Percentiles rank a stretch among this genome's conserved stretches.
Conservation (phyloP, 805 yeast species). For the Wickerhamomyces subpelliculosus region DNA sequence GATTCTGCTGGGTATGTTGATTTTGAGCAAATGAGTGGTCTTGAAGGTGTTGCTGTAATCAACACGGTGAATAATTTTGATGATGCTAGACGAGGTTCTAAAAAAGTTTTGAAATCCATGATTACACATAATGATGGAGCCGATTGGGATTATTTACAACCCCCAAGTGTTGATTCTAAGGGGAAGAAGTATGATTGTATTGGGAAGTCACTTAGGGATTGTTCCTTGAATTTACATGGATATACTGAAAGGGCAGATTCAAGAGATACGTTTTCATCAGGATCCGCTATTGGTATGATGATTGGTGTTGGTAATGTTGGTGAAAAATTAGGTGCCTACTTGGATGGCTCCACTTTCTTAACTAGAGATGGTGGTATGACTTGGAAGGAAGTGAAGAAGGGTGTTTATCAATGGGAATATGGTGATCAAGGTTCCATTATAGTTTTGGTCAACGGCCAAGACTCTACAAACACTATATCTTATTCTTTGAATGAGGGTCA, state of each 20-base stretch:
- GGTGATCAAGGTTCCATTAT: constrained; percentile 92
- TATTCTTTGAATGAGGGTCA: constrained; percentile 79
- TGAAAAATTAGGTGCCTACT: constrained; percentile 36
- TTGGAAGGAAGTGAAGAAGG: constrained; percentile 76
- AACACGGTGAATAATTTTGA: constrained; percentile 59
- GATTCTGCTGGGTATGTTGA: constrained; percentile 73
- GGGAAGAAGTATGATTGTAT: constrained; percentile 52
- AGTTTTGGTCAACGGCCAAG: constrained; percentile 57
- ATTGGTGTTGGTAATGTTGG: constrained; percentile 96
- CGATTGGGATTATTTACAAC: constrained; percentile 65
- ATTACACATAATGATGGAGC: constrained; percentile 91
- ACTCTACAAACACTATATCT: constrained; percentile 47
- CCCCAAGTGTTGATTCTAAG: constrained; percentile 61
- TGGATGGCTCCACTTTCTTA: constrained; percentile 62
- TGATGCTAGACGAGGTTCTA: constrained; percentile 35
- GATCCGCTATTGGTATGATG: constrained; percentile 83
- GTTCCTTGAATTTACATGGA: constrained; percentile 84
- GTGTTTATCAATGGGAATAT: constrained; percentile 85
- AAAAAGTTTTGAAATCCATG: constrained; percentile 58
- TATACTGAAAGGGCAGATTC: constrained; percentile 80
- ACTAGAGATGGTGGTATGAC: constrained; percentile 87
- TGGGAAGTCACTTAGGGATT: constrained; percentile 43
- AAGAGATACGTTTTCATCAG: constrained; percentile 81
- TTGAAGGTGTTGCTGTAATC: constrained; percentile 79
- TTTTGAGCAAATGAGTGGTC: constrained; percentile 72